phyloP scores from a whole-genome alignment of 75 land plant species.

The Cupressus sempervirens region DNA sequence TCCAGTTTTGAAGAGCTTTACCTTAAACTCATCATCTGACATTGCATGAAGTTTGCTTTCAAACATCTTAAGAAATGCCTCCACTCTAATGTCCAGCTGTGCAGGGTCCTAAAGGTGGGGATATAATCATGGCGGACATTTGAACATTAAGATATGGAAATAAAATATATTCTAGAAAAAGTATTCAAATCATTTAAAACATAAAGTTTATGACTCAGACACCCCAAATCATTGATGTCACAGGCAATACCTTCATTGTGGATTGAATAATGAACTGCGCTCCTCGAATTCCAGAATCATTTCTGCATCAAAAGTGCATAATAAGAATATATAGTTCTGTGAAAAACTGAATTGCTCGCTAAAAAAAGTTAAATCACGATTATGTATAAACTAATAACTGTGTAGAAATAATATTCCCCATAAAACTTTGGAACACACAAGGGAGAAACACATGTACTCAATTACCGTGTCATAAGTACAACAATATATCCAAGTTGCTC shows the following conservation, averaged over 20 bases:
- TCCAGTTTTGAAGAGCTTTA: constrained; percentile 4
- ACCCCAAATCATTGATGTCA: neutral
- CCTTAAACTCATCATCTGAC: constrained; percentile 79
- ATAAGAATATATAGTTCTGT: neutral
- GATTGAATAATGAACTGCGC: constrained; percentile 87
- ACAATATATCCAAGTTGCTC: constrained; percentile 98
- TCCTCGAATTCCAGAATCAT: constrained; percentile 89
- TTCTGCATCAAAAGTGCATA: constrained; percentile 29
- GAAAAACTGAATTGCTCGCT: neutral
- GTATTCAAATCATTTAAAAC: neutral
- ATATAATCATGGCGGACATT: neutral
- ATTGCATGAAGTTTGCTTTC: constrained; percentile 61
- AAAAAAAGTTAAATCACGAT: neutral
- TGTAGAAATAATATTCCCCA: neutral
- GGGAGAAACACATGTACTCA: neutral
- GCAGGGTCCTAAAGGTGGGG: constrained; percentile 67
- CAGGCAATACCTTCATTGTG: constrained; percentile 71
- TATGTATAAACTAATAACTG: neutral
- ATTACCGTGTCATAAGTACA: constrained; percentile 66
- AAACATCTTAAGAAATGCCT: constrained; percentile 67
- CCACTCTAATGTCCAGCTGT: constrained; percentile 73
- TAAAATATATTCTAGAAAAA: neutral
- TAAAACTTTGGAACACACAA: neutral
- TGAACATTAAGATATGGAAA: neutral
- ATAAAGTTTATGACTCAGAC: neutral